These are phyloP conservation scores for Xylaria sp. DNA, from an alignment of 2,329 filamentous ascomycete genomes.

Conservation along the genomic window DNA sequence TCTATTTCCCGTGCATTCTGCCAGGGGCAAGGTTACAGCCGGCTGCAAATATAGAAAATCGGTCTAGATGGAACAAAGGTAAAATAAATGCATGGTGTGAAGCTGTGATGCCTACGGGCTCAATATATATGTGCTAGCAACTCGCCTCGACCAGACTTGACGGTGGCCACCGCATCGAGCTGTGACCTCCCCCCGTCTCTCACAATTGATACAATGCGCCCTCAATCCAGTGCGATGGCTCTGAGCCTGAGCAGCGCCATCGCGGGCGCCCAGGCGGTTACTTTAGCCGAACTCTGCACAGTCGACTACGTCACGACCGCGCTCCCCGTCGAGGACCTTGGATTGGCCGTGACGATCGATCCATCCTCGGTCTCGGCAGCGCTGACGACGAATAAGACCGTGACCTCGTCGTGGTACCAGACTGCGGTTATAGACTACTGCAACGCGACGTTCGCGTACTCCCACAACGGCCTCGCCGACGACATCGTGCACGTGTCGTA, in stretches of 20 bases:
- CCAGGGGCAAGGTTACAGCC: conserved; percentile 24
- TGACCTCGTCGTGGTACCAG: conserved; percentile 45
- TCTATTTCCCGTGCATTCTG: conserved; percentile 28
- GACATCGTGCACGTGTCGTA: conserved; percentile 42
- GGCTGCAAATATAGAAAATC: not conserved
- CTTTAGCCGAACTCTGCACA: conserved; percentile 35
- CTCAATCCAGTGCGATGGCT: conserved; percentile 6
- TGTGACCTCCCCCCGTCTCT: not conserved
- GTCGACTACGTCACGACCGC: conserved; percentile 35
- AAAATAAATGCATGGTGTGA: not conserved
- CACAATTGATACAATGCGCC: conserved; percentile 18
- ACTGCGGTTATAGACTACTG: conserved; percentile 39
- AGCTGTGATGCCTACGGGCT: conserved; percentile 1
- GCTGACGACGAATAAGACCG: conserved; percentile 49
- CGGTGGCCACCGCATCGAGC: not conserved
- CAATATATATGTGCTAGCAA: conserved; percentile 19
- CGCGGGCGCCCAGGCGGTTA: conserved; percentile 8
- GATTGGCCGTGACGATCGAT: conserved; percentile 46
- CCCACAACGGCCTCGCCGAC: conserved; percentile 38
- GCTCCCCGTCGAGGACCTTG: conserved; percentile 41
- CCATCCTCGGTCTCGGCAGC: conserved; percentile 43
- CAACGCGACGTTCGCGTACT: conserved; percentile 44
- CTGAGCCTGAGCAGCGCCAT: conserved; percentile 19
- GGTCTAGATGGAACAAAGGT: conserved; percentile 4
- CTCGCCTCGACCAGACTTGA: conserved; percentile 5